These are phyloP conservation scores for Bromus sterilis DNA, from an alignment of 176 grass and related monocot genomes.

Conservation along the genomic window DNA sequence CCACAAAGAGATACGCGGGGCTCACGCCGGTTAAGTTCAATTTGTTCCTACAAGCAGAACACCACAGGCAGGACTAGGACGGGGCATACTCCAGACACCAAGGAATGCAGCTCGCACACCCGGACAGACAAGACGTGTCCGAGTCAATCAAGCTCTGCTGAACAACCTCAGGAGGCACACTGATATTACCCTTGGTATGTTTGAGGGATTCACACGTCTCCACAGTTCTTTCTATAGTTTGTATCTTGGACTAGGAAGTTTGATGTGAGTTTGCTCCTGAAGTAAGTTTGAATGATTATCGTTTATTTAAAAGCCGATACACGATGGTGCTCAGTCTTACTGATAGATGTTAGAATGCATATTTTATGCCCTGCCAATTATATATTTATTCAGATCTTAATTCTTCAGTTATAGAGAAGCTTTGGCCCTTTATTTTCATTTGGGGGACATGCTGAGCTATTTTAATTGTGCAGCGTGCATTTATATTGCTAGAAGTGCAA, in stretches of 20 bases:
- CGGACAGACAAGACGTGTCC: not conserved
- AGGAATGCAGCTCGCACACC: not conserved
- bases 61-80: not conserved
- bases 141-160: not conserved
- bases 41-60: not conserved
- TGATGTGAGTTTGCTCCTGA: not conserved
- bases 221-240: not conserved
- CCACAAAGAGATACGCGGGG: not conserved
- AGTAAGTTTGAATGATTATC: not conserved
- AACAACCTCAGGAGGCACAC: not conserved
- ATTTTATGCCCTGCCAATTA: not conserved
- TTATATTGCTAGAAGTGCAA: not conserved
- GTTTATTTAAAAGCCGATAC: not conserved
- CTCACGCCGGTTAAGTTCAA: not conserved
- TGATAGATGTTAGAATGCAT: not conserved
- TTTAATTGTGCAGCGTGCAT: not conserved
- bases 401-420: not conserved
- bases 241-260: not conserved
- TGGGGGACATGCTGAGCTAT: not conserved
- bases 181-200: not conserved
- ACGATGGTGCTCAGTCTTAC: not conserved
- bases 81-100: not conserved
- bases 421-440: not conserved
- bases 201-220: not conserved
- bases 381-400: not conserved